phyloP scores from a whole-genome alignment of 495 filamentous ascomycete genomes.

The Lophiotrema nucula region DNA sequence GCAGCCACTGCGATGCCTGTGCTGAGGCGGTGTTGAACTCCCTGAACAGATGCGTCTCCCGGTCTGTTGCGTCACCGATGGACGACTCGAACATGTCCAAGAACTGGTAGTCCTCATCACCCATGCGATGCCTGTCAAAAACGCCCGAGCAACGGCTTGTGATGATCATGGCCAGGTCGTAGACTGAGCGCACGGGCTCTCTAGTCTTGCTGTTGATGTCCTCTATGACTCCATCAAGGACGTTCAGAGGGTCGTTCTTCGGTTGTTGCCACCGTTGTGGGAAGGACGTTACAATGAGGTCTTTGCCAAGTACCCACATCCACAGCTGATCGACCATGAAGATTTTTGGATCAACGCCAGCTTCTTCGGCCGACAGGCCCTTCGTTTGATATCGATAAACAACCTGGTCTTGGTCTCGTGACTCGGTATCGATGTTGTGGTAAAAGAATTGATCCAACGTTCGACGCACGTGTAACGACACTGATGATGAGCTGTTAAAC shows the following conservation, averaged over 20 bases:
- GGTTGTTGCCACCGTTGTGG: conserved; percentile 70
- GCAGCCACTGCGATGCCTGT: conserved; percentile 61
- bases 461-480: conserved; percentile 63
- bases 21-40: conserved; percentile 62
- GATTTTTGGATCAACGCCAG: conserved; percentile 55
- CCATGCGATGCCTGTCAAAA: conserved; percentile 62
- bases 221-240: conserved; percentile 64
- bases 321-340: conserved; percentile 77
- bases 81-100: conserved; percentile 70
- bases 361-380: conserved; percentile 36
- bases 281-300: conserved; percentile 66
- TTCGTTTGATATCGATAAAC: conserved; percentile 62
- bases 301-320: conserved; percentile 67
- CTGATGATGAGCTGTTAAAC: conserved; percentile 50
- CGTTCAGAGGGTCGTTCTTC: conserved; percentile 64
- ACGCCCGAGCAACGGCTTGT: conserved; percentile 63
- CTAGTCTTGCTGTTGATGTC: conserved; percentile 69
- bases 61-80: conserved; percentile 63
- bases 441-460: conserved; percentile 73
- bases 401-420: conserved; percentile 67
- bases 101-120: conserved; percentile 65
- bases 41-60: conserved; percentile 62
- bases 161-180: conserved; percentile 65
- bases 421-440: conserved; percentile 66
- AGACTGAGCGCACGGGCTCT: conserved; percentile 60